Percentiles rank a stretch among this genome's conserved stretches.
Conservation (phyloP, 1,284 basidiomycete genomes). For the Meira miltonrushii region DNA sequence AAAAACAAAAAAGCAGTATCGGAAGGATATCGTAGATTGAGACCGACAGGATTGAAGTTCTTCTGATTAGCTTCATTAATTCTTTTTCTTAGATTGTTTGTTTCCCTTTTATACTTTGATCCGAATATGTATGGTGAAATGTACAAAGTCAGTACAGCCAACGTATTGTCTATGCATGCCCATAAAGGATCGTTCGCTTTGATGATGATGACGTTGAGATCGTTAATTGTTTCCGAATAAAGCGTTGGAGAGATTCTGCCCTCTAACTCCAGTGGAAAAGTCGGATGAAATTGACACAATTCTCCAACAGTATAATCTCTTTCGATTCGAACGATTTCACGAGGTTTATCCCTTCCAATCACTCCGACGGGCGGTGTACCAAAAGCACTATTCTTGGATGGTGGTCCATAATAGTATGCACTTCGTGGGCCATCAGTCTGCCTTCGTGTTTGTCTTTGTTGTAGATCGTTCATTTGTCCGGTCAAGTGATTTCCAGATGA, state of each 20-base stretch:
- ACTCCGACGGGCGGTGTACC: slow-evolving; percentile 70
- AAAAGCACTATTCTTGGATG: slow-evolving; percentile 60
- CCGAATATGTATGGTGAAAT: slow-evolving; percentile 58
- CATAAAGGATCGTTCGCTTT: slow-evolving; percentile 21
- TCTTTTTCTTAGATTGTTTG: slow-evolving; percentile 63
- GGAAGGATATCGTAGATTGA: slow-evolving; percentile 74
- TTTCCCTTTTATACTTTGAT: slow-evolving; percentile 76
- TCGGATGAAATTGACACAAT: slow-evolving; percentile 67
- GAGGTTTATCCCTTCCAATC: slow-evolving; percentile 73
- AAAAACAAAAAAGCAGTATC: slow-evolving; percentile 72
- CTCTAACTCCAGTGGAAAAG: slow-evolving; percentile 75
- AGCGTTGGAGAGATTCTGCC: slow-evolving; percentile 57
- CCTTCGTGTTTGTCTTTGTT: not conserved
- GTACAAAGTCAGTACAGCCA: slow-evolving; percentile 32
- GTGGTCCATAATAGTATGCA: slow-evolving; percentile 39
- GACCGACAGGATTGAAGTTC: slow-evolving; percentile 70
- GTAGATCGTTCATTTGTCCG: too few relatives aligned
- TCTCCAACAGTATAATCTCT: slow-evolving; percentile 76
- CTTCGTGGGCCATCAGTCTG: slow-evolving; percentile 14
- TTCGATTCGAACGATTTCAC: slow-evolving; percentile 74
- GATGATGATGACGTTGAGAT: slow-evolving; percentile 34
- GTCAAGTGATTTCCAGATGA: too few relatives aligned
- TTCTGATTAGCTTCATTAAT: slow-evolving; percentile 65
- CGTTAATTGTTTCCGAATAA: slow-evolving; percentile 35
- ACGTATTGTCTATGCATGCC: slow-evolving; percentile 28